phyloP scores from a whole-genome alignment of 768 basidiomycete genomes.

The Serpula lacrymans region DNA sequence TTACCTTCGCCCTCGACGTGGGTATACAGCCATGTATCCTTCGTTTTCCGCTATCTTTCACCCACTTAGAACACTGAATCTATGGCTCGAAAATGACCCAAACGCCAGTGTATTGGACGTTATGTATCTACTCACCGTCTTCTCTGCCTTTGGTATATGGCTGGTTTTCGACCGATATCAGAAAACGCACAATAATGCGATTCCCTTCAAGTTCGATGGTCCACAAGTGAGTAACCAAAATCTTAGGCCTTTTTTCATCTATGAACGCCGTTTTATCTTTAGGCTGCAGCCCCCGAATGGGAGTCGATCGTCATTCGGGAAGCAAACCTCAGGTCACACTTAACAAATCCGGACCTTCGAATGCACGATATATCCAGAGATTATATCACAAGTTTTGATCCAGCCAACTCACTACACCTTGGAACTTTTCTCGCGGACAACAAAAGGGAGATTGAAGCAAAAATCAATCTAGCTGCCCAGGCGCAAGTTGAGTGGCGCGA shows the following conservation, averaged over 20 bases:
- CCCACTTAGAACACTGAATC: conserved; percentile 48
- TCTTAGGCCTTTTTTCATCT: conserved; percentile 2
- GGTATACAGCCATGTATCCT: conserved; percentile 20
- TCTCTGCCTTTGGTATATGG: conserved; percentile 78
- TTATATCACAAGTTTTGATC: conserved; percentile 91
- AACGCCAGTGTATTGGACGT: conserved; percentile 55
- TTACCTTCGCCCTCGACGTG: background rate
- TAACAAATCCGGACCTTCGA: conserved; percentile 52
- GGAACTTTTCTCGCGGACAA: conserved; percentile 75
- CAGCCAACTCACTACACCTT: conserved; percentile 81
- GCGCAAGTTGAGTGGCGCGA: conserved; percentile 75
- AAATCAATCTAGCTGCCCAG: conserved; percentile 58
- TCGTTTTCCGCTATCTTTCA: conserved; percentile 42
- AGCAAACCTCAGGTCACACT: conserved; percentile 65
- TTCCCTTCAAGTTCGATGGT: conserved; percentile 56
- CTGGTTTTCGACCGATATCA: conserved; percentile 74
- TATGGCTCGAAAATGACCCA: conserved; percentile 45
- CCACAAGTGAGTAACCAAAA: conserved; percentile 55
- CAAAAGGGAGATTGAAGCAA: conserved; percentile 63
- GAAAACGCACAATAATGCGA: conserved; percentile 68
- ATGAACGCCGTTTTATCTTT: conserved; percentile 9
- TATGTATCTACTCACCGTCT: conserved; percentile 62
- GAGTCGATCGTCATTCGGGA: conserved; percentile 49
- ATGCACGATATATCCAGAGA: conserved; percentile 44
- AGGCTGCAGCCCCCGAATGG: conserved; percentile 63